These are phyloP conservation scores for Skeletonema marinoi DNA, from an alignment of 108 stramenopile species.

Conservation along the genomic window DNA sequence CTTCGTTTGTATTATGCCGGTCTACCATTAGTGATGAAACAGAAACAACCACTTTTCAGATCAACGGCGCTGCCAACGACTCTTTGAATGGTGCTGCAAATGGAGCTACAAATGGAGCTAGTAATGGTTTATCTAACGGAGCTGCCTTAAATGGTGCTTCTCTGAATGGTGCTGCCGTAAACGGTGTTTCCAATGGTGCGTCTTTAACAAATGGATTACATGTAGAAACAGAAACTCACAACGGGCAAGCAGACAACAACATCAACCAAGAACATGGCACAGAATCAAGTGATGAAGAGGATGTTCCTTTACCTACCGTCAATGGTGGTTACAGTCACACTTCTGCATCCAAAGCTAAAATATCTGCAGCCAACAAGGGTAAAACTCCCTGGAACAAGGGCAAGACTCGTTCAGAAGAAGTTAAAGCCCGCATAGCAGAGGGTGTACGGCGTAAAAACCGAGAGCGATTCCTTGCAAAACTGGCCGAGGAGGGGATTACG, in stretches of 20 bases:
- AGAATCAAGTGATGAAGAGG: slow-evolving; percentile 7
- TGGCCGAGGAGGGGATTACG: slow-evolving; percentile 70
- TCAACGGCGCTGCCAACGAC: not conserved
- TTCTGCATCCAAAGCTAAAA: slow-evolving; percentile 72
- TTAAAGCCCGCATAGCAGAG: slow-evolving; percentile 68
- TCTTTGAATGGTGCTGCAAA: not conserved
- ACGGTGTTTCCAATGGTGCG: not conserved
- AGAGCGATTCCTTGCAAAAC: slow-evolving; percentile 65
- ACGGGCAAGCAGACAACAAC: not conserved
- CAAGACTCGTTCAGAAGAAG: slow-evolving; percentile 70
- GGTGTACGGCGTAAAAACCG: slow-evolving; percentile 76
- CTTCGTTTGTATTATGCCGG: not conserved
- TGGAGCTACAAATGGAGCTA: not conserved
- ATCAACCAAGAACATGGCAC: not conserved
- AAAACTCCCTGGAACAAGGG: slow-evolving; percentile 91
- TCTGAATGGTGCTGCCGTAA: not conserved
- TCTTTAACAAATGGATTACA: not conserved
- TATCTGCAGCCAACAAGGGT: slow-evolving; percentile 86
- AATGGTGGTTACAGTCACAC: slow-evolving; percentile 85
- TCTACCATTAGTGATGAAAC: not conserved
- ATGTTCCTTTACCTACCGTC: slow-evolving; percentile 63
- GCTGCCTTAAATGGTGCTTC: not conserved
- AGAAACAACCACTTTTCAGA: not conserved
- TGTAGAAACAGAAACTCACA: not conserved
- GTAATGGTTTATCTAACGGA: not conserved